Evolutionary conservation across 2,329 filamentous ascomycete genomes (phyloP).

Genomic region (Teratosphaeria zuluensis): DNA sequence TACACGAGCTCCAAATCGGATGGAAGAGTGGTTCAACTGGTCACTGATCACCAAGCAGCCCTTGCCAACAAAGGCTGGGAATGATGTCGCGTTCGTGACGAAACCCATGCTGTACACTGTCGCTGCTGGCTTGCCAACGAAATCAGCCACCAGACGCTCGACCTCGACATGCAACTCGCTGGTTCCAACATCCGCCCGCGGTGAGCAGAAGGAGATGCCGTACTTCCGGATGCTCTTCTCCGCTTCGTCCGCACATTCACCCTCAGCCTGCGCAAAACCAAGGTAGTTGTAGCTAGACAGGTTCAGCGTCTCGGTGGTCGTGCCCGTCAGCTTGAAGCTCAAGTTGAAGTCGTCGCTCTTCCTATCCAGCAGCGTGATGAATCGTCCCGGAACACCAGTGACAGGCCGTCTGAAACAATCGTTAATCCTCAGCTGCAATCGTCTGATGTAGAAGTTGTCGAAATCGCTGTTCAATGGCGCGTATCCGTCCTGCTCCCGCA

Average conservation of each 20-base stretch:
- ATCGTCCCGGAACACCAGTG: conserved; percentile 87
- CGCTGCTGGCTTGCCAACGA: conserved; percentile 86
- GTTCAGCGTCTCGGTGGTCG: conserved; percentile 88
- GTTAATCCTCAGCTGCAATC: conserved; percentile 88
- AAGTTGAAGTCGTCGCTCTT: conserved; percentile 85
- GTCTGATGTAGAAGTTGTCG: conserved; percentile 93
- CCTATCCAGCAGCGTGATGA: conserved; percentile 85
- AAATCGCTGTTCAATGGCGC: conserved; percentile 96
- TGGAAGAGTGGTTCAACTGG: conserved; percentile 95
- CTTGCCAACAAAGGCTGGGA: conserved; percentile 85
- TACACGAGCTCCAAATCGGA: conserved; percentile 85
- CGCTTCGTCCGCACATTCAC: conserved; percentile 86
- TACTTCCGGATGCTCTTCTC: conserved; percentile 80
- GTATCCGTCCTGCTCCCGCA: conserved; percentile 78
- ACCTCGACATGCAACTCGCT: conserved; percentile 82
- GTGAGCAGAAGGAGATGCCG: conserved; percentile 72
- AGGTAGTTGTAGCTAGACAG: conserved; percentile 99
- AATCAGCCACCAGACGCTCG: conserved; percentile 77
- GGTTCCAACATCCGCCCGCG: conserved; percentile 75
- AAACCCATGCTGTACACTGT: conserved; percentile 99
- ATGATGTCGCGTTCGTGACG: conserved; percentile 86
- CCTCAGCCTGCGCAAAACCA: conserved; percentile 94
- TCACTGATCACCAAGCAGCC: conserved; percentile 92
- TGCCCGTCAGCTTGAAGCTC: conserved; percentile 80
- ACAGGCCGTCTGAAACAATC: conserved; percentile 92